Conservation (phyloP, 2,329 filamentous ascomycete genomes). For the Trichoderma sp. region DNA sequence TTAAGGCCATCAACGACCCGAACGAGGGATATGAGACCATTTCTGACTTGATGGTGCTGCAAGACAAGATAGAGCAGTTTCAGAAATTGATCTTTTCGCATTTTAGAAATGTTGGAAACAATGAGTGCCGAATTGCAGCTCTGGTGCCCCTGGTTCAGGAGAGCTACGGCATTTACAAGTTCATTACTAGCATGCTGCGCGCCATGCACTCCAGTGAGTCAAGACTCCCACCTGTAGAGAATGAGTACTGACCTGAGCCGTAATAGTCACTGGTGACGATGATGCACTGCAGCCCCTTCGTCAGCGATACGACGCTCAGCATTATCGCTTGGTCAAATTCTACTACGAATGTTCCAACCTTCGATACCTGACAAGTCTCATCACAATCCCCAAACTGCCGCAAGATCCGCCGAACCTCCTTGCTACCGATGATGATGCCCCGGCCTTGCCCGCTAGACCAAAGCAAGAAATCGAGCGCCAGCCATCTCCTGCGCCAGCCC, state of each 20-base stretch:
- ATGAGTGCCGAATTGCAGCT: constrained; percentile 93
- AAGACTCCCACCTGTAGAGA: background rate
- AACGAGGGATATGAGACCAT: constrained; percentile 98
- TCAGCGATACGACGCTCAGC: constrained; percentile 88
- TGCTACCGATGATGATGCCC: constrained; percentile 78
- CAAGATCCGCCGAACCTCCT: constrained; percentile 90
- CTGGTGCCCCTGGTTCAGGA: constrained; percentile 92
- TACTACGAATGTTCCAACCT: constrained; percentile 99
- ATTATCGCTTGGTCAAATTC: constrained; percentile 94
- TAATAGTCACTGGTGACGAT: constrained; percentile 79
- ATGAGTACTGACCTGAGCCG: constrained; percentile 24
- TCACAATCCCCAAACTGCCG: constrained; percentile 92
- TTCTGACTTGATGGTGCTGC: constrained; percentile 89
- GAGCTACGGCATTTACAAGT: constrained; percentile 99
- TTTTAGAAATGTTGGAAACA: constrained; percentile 87
- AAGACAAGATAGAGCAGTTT: constrained; percentile 98
- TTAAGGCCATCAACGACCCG: constrained; percentile 97
- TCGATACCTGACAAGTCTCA: constrained; percentile 91
- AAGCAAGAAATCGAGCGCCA: constrained; percentile 69
- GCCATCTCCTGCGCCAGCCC: constrained; percentile 63
- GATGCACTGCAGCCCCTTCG: constrained; percentile 88
- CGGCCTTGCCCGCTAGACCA: constrained; percentile 76
- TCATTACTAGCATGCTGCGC: constrained; percentile 97
- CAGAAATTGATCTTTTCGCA: constrained; percentile 98
- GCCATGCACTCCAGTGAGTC: constrained; percentile 90